These are phyloP conservation scores for Xerocomus nothofagi DNA, from an alignment of 1,284 basidiomycete species.

Conservation along the genomic window DNA sequence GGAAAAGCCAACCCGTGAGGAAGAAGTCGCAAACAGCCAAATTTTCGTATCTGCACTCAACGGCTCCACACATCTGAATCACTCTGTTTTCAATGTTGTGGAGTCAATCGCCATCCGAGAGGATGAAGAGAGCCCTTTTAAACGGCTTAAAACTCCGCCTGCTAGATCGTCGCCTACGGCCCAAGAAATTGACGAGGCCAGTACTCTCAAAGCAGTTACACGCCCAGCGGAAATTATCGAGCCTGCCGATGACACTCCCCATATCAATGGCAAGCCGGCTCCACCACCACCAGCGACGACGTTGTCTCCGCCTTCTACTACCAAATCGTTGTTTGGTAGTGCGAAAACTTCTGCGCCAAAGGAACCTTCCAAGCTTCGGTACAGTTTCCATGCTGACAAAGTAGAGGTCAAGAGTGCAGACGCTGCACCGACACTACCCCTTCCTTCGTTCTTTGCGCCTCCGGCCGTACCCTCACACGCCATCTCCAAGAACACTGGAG, in stretches of 20 bases:
- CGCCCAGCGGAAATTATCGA: conserved; percentile 44
- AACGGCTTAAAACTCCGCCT: conserved; percentile 40
- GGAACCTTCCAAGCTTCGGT: conserved; percentile 71
- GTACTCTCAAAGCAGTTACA: conserved; percentile 25
- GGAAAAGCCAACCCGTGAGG: conserved; percentile 20
- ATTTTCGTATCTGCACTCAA: conserved; percentile 28
- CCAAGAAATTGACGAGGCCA: conserved; percentile 38
- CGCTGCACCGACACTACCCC: conserved; percentile 10
- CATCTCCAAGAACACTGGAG: neutral
- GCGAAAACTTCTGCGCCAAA: conserved; percentile 55
- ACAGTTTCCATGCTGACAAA: conserved; percentile 54
- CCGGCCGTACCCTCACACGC: neutral
- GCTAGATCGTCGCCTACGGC: neutral
- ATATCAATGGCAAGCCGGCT: conserved; percentile 16
- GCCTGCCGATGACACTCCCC: conserved; percentile 32
- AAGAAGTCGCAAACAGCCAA: conserved; percentile 7
- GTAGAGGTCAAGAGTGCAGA: conserved; percentile 27
- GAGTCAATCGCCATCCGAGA: conserved; percentile 34
- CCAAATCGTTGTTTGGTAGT: conserved; percentile 30
- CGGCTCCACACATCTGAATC: conserved; percentile 17
- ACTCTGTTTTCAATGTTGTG: conserved; percentile 4
- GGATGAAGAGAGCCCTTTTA: conserved; percentile 38
- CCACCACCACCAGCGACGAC: conserved; percentile 21
- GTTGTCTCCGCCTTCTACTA: conserved; percentile 19
- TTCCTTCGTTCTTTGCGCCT: conserved; percentile 23